A percentile compares a stretch with the other conserved stretches of the same genome.
Evolutionary conservation across 192 early-diverging fungal species (phyloP).

Genomic region (Irineochytrium annulatum): DNA sequence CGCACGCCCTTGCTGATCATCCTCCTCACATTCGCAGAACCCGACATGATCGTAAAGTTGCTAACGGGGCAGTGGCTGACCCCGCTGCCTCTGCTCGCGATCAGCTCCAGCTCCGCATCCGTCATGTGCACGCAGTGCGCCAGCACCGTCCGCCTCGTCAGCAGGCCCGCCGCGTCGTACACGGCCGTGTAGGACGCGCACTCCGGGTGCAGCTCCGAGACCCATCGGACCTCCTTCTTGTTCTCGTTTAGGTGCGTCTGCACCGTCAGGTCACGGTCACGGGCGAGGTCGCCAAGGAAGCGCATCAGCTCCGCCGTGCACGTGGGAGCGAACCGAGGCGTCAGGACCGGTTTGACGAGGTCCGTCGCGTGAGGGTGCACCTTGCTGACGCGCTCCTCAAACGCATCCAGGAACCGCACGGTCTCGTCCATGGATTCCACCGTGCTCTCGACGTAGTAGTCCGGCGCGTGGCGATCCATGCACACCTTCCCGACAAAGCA

Average conservation of each 20-base stretch:
- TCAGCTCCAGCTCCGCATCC: slow-evolving; percentile 62
- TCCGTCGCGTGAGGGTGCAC: too few relatives aligned
- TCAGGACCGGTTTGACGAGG: slow-evolving; percentile 70
- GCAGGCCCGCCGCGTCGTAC: slow-evolving; percentile 70
- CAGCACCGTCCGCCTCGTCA: slow-evolving; percentile 75
- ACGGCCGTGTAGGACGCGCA: slow-evolving; percentile 65
- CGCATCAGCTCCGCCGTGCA: slow-evolving; percentile 69
- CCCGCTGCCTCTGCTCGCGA: slow-evolving; percentile 63
- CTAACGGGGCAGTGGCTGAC: slow-evolving; percentile 90
- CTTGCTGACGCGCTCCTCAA: slow-evolving; percentile 13
- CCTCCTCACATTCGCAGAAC: slow-evolving; percentile 74
- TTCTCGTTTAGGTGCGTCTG: slow-evolving; percentile 94
- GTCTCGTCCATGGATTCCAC: slow-evolving; percentile 68
- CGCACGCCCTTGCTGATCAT: slow-evolving; percentile 69
- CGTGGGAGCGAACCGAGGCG: slow-evolving; percentile 86
- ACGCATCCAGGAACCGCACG: slow-evolving; percentile 28
- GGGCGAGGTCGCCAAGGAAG: slow-evolving; percentile 64
- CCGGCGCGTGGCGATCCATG: slow-evolving; percentile 88
- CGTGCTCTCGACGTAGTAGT: slow-evolving; percentile 74
- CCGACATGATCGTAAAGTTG: slow-evolving; percentile 82
- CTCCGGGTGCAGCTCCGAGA: slow-evolving; percentile 69
- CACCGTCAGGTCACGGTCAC: slow-evolving; percentile 63
- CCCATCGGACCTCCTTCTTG: slow-evolving; percentile 70
- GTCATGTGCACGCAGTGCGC: slow-evolving; percentile 91
- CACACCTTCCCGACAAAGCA: slow-evolving; percentile 93